Conservation (phyloP, 2,329 filamentous ascomycete genomes). For the Coniella vitis region DNA sequence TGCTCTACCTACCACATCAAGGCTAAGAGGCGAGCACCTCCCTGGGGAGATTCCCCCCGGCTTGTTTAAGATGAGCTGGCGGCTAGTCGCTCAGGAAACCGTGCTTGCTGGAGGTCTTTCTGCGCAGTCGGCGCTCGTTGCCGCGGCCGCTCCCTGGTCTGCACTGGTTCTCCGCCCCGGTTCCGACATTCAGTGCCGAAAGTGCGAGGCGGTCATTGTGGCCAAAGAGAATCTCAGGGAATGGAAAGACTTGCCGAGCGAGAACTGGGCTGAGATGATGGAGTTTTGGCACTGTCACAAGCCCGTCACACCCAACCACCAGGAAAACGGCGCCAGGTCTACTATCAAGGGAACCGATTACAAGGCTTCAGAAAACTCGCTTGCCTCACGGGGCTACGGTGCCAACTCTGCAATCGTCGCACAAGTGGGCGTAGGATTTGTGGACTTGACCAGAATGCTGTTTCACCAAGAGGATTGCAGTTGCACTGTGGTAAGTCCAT, state of each 20-base stretch:
- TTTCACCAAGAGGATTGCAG: conserved; percentile 61
- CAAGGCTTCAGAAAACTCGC: conserved; percentile 34
- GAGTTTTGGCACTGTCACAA: conserved; percentile 99
- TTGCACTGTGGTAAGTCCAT: conserved; percentile 33
- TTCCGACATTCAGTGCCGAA: conserved; percentile 8
- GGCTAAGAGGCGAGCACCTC: conserved; percentile 21
- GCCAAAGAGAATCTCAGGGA: conserved; percentile 18
- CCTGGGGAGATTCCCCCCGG: conserved; percentile 31
- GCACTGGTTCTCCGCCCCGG: conserved; percentile 6
- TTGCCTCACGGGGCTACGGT: conserved; percentile 68
- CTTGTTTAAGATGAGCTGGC: conserved; percentile 20
- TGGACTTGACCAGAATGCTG: conserved; percentile 74
- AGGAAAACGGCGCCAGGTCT: conserved; percentile 25
- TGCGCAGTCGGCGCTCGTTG: conserved; percentile 30
- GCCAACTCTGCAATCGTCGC: conserved; percentile 69
- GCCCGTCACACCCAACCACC: conserved; percentile 47
- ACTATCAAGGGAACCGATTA: conserved; percentile 16
- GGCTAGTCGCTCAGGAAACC: conserved; percentile 15
- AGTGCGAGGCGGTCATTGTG: conserved; percentile 21
- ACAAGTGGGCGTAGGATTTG: conserved; percentile 60
- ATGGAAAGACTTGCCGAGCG: conserved; percentile 93
- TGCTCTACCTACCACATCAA: conserved; percentile 37
- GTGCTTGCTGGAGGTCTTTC: conserved; percentile 12
- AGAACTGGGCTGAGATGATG: conserved; percentile 99
- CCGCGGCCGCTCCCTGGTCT: conserved; percentile 18